These are phyloP conservation scores for Arbutus unedo DNA, from an alignment of 148 eudicot genomes.

Conservation along the genomic window DNA sequence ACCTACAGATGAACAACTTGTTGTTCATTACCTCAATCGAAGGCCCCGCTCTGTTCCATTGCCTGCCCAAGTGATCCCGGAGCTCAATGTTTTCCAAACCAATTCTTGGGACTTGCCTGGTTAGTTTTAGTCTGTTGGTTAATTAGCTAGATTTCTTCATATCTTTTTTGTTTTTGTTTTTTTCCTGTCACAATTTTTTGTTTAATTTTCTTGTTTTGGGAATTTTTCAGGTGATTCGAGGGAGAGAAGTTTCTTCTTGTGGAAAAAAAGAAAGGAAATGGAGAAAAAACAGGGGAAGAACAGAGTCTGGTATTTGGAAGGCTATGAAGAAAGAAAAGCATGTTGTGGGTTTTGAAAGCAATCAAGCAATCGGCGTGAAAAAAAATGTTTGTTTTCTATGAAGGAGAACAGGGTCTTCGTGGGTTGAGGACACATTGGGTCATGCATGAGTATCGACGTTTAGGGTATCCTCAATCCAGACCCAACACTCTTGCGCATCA, in stretches of 20 bases:
- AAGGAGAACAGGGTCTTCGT: slow-evolving; percentile 6
- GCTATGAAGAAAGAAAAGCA: slow-evolving; percentile 27
- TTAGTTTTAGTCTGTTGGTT: not conserved
- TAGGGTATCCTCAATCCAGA: not conserved
- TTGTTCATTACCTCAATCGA: slow-evolving; percentile 48
- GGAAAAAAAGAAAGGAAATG: slow-evolving; percentile 19
- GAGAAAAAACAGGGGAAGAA: slow-evolving; percentile 15
- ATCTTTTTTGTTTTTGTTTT: too few relatives aligned
- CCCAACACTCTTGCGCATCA: slow-evolving; percentile 3
- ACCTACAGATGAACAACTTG: slow-evolving; percentile 60
- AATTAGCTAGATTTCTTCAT: not conserved
- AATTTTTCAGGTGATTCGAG: slow-evolving; percentile 35
- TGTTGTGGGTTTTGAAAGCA: slow-evolving; percentile 21
- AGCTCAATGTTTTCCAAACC: slow-evolving; percentile 27
- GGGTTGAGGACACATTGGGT: slow-evolving; percentile 38
- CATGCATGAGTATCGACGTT: slow-evolving; percentile 19
- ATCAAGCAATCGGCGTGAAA: slow-evolving; percentile 36
- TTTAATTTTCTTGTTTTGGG: not conserved
- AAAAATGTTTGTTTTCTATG: slow-evolving; percentile 36
- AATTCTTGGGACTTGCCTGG: slow-evolving; percentile 58
- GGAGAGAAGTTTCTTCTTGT: slow-evolving; percentile 56
- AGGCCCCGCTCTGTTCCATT: slow-evolving; percentile 34
- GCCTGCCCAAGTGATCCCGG: slow-evolving; percentile 52
- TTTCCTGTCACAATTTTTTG: not conserved
- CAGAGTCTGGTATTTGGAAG: slow-evolving; percentile 48